Evolutionary conservation across 73 alveolate genomes (phyloP).

Genomic region (Urostyla sp.): DNA sequence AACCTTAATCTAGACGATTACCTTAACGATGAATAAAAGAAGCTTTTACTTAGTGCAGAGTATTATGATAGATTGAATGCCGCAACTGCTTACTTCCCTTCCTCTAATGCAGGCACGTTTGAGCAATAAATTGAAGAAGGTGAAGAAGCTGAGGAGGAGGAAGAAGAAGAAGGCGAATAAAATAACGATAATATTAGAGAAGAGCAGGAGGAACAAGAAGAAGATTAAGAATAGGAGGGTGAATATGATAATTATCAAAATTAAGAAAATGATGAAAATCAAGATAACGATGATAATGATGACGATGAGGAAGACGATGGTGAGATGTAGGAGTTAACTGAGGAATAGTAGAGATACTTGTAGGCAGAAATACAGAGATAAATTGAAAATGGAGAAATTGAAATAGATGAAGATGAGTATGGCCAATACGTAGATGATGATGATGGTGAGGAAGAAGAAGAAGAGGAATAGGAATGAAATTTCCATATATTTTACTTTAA

Average conservation of each 20-base stretch:
- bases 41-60: conserved; percentile 61
- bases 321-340: background rate
- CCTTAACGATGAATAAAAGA: conserved; percentile 68
- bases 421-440: conserved; percentile 45
- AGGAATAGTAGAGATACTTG: background rate
- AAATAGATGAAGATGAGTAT: conserved; percentile 4
- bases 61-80: conserved; percentile 64
- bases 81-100: conserved; percentile 71
- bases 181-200: conserved; percentile 22
- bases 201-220: conserved; percentile 55
- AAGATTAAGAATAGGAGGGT: conserved; percentile 15
- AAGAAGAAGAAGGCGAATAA: conserved; percentile 36
- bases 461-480: conserved; percentile 35
- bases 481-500: too few relatives aligned
- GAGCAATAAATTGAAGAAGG: conserved; percentile 4
- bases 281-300: conserved; percentile 64
- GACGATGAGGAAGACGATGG: conserved; percentile 8
- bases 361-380: background rate
- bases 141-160: conserved; percentile 25
- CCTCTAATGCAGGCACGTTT: conserved; percentile 1
- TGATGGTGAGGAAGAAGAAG: conserved; percentile 42
- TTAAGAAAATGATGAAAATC: conserved; percentile 43
- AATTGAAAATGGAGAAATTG: background rate
- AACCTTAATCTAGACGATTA: conserved; percentile 65
- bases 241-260: background rate